phyloP scores from a whole-genome alignment of 2,329 filamentous ascomycete species.

The Trichoderma oligosporum region DNA sequence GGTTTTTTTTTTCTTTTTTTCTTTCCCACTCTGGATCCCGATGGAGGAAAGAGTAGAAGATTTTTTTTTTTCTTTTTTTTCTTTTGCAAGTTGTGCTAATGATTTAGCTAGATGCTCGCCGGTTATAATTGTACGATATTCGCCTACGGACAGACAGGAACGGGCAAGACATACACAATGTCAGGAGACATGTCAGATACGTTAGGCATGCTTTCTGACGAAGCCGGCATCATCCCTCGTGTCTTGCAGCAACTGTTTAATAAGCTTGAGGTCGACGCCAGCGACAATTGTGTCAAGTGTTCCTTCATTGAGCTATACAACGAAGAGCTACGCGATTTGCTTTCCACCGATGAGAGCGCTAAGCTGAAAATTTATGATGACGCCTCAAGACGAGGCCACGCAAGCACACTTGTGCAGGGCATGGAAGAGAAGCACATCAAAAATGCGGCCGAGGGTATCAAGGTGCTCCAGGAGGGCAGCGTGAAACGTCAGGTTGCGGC shows the following conservation, averaged over 20 bases:
- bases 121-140: conserved; percentile 99
- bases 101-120: conserved; percentile 66
- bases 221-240: conserved; percentile 91
- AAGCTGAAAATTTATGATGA: conserved; percentile 98
- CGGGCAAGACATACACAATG: conserved; percentile 99
- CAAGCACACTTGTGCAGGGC: conserved; percentile 84
- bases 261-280: conserved; percentile 73
- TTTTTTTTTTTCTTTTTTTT: not conserved
- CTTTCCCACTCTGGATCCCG: not conserved
- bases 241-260: conserved; percentile 83
- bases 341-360: conserved; percentile 72
- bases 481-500: conserved; percentile 96
- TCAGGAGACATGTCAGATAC: conserved; percentile 93
- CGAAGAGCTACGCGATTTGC: conserved; percentile 87
- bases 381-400: conserved; percentile 76
- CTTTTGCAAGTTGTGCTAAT: conserved; percentile 3
- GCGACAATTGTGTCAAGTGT: conserved; percentile 88
- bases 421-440: conserved; percentile 97
- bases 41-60: too few relatives aligned
- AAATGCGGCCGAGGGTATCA: conserved; percentile 78
- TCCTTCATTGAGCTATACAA: conserved; percentile 99
- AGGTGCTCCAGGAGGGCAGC: conserved; percentile 82
- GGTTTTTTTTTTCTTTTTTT: conserved; percentile 9
- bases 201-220: conserved; percentile 79
- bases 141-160: conserved; percentile 96